Evolutionary conservation across 441 rosid genomes (phyloP), one percentile per base, ranked within the genome.

Genomic region (Pelargonium cotyledonis): DNA sequence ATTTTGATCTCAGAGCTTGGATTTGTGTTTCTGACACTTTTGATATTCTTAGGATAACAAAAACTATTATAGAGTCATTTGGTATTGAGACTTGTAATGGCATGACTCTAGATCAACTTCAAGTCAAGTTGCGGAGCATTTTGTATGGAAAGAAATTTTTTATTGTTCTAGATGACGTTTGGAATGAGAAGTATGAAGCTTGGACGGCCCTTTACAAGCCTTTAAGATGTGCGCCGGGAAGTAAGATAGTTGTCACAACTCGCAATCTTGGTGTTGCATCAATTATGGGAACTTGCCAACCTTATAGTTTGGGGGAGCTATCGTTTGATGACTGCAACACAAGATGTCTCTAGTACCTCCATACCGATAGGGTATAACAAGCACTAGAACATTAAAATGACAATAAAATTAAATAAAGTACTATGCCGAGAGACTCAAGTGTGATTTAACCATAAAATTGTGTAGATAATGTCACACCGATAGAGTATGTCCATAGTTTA

Each of bases 221-320:
- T 44, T 63, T 74, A 4, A 2, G 1, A 43, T 64, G 67, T 9
- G 53, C 58, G 0, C 29, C 6, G 8, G 71, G 38, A 11, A 70
- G 74, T 40, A 66, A 31, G 43, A 70, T 70, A 11, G 15, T 75
- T 53, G 65, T 75, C 58, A 75, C 74, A 8, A 61, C 74, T 6
- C 46, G 71, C 3, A 66, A 60, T 3, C 35, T 21, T 1, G 18
- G 6, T 1, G 57, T 66, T 15, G 78, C 74, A 5, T 26, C 2
- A 3, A 23, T 21, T 0, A 23, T 47, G 18, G 67, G 43, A 1
- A 16, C 14, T 0, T 31, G 38, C 31, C 31, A 29, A 29, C 31
- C 31, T 29, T 29, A 29, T 2, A 29, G 47, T 3, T 19, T 72
- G 12, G 29, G 63, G 7, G 53, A 0, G 8, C 53, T 73, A 21